Base-by-base conservation (phyloP, 345 rosid species). In the Physaria fendleri region DNA sequence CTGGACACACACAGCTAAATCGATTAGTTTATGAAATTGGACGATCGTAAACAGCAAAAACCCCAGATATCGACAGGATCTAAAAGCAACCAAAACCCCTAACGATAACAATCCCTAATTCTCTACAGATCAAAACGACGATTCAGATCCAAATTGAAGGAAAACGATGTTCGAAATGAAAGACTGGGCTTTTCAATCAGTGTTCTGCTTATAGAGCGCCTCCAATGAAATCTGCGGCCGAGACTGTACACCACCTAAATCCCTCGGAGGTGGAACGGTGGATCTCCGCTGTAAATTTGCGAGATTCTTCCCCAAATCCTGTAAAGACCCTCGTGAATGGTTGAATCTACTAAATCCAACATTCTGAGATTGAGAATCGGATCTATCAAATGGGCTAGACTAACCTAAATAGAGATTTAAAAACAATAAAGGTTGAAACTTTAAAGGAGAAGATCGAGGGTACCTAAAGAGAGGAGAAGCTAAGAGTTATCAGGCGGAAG, bases 201-300 rank as follows among this genome's bases (percentile, higher is more conserved):
- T n/a, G 17, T 74, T 69, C 50, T 74, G 65, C 13, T 76, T 76
- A 64, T 49, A 77, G 1, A 79, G 63, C 6, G 69, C 79, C 18
- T 75, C 81, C 4, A 87, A 59, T 0, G 66, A 67, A 33, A 59
- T n/a, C 14, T 32, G 60, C 29, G 66, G 54, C 32, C 47, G 66
- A 24, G 25, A 10, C n/a, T 48, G 71, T 30, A 14, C 35, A 24
- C 47, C 61, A 2, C 43, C 15, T 41, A 47, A 74, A 4, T 48
- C 71, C 5, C 20, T 32, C 9, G 77, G 37, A 1, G 61, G 64
- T 13, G 82, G 74, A 18, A 16, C 74, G 17, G 72, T 28, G 47
- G 95, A 51, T 60, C 79, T 73, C 15, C 51, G 76, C 32, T 76
- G 77, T 57, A 66, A 91, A 60, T 72, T 79, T 17, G 86, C 56